Conservation (phyloP, 441 rosid genomes). For the Lepidium campestre region DNA sequence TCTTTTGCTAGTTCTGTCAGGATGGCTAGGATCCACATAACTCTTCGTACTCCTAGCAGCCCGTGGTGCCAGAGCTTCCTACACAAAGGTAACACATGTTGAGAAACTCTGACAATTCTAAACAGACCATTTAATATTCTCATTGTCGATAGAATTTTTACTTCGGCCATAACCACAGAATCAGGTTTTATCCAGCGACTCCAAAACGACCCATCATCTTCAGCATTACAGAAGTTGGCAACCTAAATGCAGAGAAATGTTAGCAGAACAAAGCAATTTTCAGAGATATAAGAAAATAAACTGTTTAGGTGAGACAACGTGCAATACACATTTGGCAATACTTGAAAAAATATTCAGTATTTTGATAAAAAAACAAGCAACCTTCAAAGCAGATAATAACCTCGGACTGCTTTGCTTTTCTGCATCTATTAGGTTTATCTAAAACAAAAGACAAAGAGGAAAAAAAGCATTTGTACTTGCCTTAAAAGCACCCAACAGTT, state of each 20-base stretch:
- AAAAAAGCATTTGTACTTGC: conserved; percentile 38
- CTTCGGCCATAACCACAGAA: conserved; percentile 80
- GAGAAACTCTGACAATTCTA: conserved; percentile 13
- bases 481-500: conserved; percentile 96
- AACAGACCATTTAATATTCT: neutral
- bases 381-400: neutral
- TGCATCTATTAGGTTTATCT: neutral
- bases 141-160: conserved; percentile 29
- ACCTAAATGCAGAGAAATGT: conserved; percentile 48
- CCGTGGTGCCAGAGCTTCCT: conserved; percentile 96
- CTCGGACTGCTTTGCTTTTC: conserved; percentile 1
- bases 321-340: neutral
- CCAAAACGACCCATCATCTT: conserved; percentile 99
- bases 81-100: conserved; percentile 17
- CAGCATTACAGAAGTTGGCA: conserved; percentile 83
- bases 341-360: neutral
- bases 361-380: neutral
- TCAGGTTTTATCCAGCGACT: conserved; percentile 99
- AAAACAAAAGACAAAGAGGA: neutral
- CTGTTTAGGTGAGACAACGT: neutral
- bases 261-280: neutral
- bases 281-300: neutral
- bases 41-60: conserved; percentile 92
- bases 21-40: conserved; percentile 76
- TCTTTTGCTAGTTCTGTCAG: conserved; percentile 69